Evolutionary conservation across 2,329 filamentous ascomycete genomes (phyloP), one percentile per base, ranked within the genome.

Genomic region (Didymosphaeria variabile): DNA sequence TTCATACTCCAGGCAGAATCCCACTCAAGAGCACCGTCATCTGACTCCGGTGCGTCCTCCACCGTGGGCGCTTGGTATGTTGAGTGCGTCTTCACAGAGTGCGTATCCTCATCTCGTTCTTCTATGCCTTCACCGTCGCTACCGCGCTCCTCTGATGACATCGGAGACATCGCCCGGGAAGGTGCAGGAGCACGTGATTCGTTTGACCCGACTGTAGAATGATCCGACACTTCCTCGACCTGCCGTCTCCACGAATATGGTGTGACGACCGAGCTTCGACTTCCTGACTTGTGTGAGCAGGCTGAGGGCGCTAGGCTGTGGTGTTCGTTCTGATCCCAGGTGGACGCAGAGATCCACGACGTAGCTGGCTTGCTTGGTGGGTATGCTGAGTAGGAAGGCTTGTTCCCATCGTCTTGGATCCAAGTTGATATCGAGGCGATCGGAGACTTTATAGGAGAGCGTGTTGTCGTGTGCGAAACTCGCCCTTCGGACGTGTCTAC

Each of bases 31-130:
- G 12, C 46, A 6, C 59, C 61, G n/a, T 62, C 61, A 2, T 57
- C 60, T 13, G 66, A 60, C 15, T 64, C 62, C 4, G 57, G 49
- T 7, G 55, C 67, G 9, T 69, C 67, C 57, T 73, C 66, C 0
- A 75, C 67, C 5, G 67, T 69, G 15, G 69, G 70, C 0, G 64
- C 26, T 31, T 57, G 60, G 61, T 76, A 74, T 5, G 64, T 67
- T 2, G 69, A 64, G 17, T 61, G 47, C 7, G 55, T 67, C 52
- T 61, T 66, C 8, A 38, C 32, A 5, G 66, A 67, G 3, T 21
- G 44, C 19, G 40, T 50, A 31, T 64, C 65, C 1, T 21, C 29
- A 2, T 58, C 61, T 21, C 55, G 45, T 45, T 26, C 23, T 4
- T 45, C 3, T 29, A 54, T 15, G 23, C 23, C 21, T 58, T 21